Evolutionary conservation across 2,329 filamentous ascomycete species (phyloP).

Genomic region (Ceratocystis harringtonii): DNA sequence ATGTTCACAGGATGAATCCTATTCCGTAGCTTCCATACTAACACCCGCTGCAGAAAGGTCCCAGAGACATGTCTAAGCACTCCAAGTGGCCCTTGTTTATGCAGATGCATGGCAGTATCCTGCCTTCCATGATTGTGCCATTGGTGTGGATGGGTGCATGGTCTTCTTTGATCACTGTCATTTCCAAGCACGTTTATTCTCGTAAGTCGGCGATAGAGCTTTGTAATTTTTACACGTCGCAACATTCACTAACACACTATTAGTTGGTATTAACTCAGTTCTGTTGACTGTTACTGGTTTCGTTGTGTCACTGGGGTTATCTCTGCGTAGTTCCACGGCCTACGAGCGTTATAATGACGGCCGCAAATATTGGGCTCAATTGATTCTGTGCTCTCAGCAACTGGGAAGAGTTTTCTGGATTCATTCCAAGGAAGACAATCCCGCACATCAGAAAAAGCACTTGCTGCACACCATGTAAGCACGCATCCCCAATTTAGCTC

Average conservation of each 20-base stretch:
- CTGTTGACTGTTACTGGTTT: slow-evolving; percentile 67
- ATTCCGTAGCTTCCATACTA: background rate
- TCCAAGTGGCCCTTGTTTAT: slow-evolving; percentile 65
- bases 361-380: slow-evolving; percentile 45
- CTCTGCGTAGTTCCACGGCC: slow-evolving; percentile 61
- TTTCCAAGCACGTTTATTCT: slow-evolving; percentile 31
- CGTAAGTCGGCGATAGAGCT: slow-evolving; percentile 6
- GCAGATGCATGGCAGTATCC: slow-evolving; percentile 59
- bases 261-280: slow-evolving; percentile 40
- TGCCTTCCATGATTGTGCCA: slow-evolving; percentile 60
- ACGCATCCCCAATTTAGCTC: no score
- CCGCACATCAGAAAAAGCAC: slow-evolving; percentile 19
- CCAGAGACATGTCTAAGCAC: slow-evolving; percentile 55
- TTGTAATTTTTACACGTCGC: background rate
- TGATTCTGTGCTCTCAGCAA: slow-evolving; percentile 47
- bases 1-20: background rate
- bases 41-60: slow-evolving; percentile 27
- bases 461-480: slow-evolving; percentile 16
- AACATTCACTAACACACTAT: slow-evolving; percentile 6
- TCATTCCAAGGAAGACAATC: slow-evolving; percentile 29
- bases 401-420: slow-evolving; percentile 74
- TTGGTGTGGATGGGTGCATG: slow-evolving; percentile 46
- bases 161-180: slow-evolving; percentile 48
- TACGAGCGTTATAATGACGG: slow-evolving; percentile 59
- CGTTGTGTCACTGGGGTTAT: slow-evolving; percentile 63